Base-by-base conservation (phyloP, 1,284 basidiomycete genomes). In the Neotropicomus parvogracilis region DNA sequence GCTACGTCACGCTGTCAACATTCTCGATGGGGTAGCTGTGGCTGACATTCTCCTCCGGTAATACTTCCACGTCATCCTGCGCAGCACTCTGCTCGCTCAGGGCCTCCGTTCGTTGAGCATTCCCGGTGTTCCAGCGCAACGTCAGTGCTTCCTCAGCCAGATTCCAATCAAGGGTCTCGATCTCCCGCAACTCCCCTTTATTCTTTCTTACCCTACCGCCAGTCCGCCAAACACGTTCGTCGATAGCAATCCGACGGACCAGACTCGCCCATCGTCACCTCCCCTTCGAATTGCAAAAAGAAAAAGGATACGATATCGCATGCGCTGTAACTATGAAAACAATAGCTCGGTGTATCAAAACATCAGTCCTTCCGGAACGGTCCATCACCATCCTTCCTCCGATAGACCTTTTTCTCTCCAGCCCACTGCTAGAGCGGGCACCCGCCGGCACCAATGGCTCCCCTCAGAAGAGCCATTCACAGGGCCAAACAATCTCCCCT, bases 341-440 rank as follows among this genome's bases (percentile, higher is more conserved):
- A 59, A 39, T 44, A 48, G 44, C 19, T 51, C 28, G 45, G 54
- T 52, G 57, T 44, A 48, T 56, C 47, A 44, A 64, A 49, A 61
- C 52, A 61, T 52, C 48, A 51, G 61, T 64, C 63, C 65, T 61
- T 65, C 48, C 46, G 50, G 49, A 58, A 49, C 51, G 46, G 56
- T 64, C 57, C 56, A 53, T 60, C 49, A 53, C 49, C 56, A 63
- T 52, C 48, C 39, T 49, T 52, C 46, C 45, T 47, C 54, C 43
- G 54, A 40, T 50, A 52, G 40, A 28, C 40, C 40, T 56, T 46
- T 46, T 47, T 26, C 24, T 42, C 53, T 65, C 65, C 65, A 52
- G 62, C 62, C 63, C 64, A 48, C 64, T 63, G 32, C 60, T 59
- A 48, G 65, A 55, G 62, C 43, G 54, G 62, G 62, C 54, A 62